Conservation (phyloP, 2,329 filamentous ascomycete genomes). For the Raffaelea ambrosiae region DNA sequence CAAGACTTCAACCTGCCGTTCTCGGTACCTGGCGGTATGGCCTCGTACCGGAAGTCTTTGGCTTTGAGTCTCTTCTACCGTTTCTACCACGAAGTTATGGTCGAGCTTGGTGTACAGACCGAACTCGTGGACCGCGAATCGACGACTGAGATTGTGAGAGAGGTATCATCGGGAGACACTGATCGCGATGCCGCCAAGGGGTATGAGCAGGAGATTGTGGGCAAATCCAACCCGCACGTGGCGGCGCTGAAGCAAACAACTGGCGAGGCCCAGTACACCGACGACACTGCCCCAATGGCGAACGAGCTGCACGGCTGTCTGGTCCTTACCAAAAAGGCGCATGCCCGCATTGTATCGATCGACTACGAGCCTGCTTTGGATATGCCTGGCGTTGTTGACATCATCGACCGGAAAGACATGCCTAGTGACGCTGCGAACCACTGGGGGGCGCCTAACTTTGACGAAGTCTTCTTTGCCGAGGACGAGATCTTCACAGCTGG, state of each 20-base stretch:
- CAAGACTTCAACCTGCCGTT: constrained; percentile 83
- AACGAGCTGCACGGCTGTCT: constrained; percentile 87
- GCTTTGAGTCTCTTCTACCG: constrained; percentile 94
- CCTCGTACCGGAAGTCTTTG: constrained; percentile 84
- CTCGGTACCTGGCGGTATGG: constrained; percentile 94
- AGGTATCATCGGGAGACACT: constrained; percentile 70
- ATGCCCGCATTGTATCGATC: constrained; percentile 73
- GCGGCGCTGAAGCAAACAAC: constrained; percentile 90
- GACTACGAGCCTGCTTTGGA: constrained; percentile 70
- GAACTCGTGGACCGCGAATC: constrained; percentile 59
- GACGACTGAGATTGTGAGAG: constrained; percentile 75
- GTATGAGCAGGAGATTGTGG: constrained; percentile 75
- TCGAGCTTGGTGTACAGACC: constrained; percentile 36
- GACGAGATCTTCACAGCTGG: constrained; percentile 83
- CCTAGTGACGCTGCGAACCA: constrained; percentile 73
- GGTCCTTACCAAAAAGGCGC: constrained; percentile 79
- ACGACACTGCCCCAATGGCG: constrained; percentile 79
- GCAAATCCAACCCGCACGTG: constrained; percentile 78
- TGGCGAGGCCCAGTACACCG: constrained; percentile 91
- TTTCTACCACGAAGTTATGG: constrained; percentile 85
- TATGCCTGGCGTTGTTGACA: constrained; percentile 76
- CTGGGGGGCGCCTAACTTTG: constrained; percentile 76
- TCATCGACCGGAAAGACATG: constrained; percentile 75
- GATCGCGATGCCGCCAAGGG: constrained; percentile 67
- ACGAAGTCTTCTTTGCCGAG: constrained; percentile 88